Percentiles rank a stretch among this genome's conserved stretches.
phyloP scores from a whole-genome alignment of 345 rosid species.

The Corchorus olitorius region DNA sequence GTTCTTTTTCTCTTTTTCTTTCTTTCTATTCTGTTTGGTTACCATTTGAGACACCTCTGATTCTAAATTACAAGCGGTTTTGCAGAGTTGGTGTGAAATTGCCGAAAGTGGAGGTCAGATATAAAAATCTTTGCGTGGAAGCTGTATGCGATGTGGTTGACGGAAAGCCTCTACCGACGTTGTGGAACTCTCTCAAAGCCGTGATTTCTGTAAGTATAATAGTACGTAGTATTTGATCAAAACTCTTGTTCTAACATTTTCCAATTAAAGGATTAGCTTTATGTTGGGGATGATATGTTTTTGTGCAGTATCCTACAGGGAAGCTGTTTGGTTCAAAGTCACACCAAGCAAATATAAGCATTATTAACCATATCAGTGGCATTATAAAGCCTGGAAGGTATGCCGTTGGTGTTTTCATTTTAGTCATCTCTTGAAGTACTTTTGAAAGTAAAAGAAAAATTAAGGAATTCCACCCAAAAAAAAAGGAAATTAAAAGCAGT shows the following conservation, averaged over 20 bases:
- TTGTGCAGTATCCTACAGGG: slow-evolving; percentile 38
- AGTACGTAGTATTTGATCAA: no score
- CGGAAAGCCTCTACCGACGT: slow-evolving; percentile 78
- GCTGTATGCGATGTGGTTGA: slow-evolving; percentile 65
- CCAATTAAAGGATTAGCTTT: not conserved
- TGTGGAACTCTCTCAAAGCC: slow-evolving; percentile 59
- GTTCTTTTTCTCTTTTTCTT: not conserved
- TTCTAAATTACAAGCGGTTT: not conserved
- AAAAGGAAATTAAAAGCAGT: no score
- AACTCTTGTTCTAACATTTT: not conserved
- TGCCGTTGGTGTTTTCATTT: no score
- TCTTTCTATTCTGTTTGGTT: no score
- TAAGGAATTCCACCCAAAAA: no score
- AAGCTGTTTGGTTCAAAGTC: slow-evolving; percentile 42
- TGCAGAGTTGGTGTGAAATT: slow-evolving; percentile 64
- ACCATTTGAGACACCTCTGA: not conserved
- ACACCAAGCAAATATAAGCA: slow-evolving; percentile 46
- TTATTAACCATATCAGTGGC: slow-evolving; percentile 57
- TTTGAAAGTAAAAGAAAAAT: no score
- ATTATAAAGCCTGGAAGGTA: slow-evolving; percentile 71
- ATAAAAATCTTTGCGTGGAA: slow-evolving; percentile 52
- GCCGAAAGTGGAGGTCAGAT: slow-evolving; percentile 69
- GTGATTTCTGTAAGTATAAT: slow-evolving; percentile 49
- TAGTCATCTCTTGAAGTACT: no score
- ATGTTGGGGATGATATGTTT: not conserved